phyloP scores from a whole-genome alignment of 2,329 filamentous ascomycete species.

The Parastagonospora nodorum region DNA sequence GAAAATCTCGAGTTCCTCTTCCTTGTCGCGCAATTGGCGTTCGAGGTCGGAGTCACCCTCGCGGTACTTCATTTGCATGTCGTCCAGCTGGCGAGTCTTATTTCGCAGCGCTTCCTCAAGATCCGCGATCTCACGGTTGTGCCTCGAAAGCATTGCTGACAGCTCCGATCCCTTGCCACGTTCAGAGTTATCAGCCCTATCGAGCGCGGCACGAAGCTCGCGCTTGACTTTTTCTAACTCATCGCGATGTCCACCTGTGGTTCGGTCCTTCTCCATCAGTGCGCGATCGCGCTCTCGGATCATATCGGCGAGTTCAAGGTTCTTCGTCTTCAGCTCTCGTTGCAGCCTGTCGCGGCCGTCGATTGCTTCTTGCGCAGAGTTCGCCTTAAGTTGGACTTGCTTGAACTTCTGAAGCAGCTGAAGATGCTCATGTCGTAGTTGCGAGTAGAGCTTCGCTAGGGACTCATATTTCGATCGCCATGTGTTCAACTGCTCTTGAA shows the following conservation, averaged over 20 bases:
- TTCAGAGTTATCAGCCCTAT: slow-evolving; percentile 90
- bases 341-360: slow-evolving; percentile 93
- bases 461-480: slow-evolving; percentile 98
- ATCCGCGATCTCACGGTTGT: slow-evolving; percentile 96
- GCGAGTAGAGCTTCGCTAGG: slow-evolving; percentile 94
- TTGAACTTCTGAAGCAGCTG: slow-evolving; percentile 97
- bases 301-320: slow-evolving; percentile 98
- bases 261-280: slow-evolving; percentile 87
- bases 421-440: slow-evolving; percentile 91
- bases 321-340: slow-evolving; percentile 98
- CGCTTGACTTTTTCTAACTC: slow-evolving; percentile 94
- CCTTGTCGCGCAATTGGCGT: slow-evolving; percentile 84
- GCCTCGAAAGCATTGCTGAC: slow-evolving; percentile 90
- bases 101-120: slow-evolving; percentile 87
- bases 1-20: slow-evolving; percentile 97
- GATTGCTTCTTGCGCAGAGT: slow-evolving; percentile 95
- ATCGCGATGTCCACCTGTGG: slow-evolving; percentile 85
- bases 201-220: slow-evolving; percentile 88
- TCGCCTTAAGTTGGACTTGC: slow-evolving; percentile 91
- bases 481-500: slow-evolving; percentile 97
- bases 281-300: slow-evolving; percentile 95
- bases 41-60: slow-evolving; percentile 88
- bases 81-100: slow-evolving; percentile 86
- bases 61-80: slow-evolving; percentile 75
- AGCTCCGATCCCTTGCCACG: slow-evolving; percentile 93